Conservation (phyloP, 805 yeast species). For the Wickerhamomyces alni region DNA sequence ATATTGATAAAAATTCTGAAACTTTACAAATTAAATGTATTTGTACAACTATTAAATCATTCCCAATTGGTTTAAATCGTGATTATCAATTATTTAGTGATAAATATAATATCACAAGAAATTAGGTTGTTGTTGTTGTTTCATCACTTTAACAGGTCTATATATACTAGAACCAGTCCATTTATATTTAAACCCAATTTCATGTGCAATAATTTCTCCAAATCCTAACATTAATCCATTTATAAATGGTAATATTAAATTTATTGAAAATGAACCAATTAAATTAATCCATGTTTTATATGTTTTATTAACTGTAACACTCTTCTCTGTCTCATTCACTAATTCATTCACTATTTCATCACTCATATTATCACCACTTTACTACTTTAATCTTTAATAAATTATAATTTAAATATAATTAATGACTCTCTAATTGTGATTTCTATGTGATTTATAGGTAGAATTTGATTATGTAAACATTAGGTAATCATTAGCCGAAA, state of each 20-base stretch:
- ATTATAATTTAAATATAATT: no score
- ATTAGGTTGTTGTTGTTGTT: not conserved
- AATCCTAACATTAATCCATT: slow-evolving; percentile 95
- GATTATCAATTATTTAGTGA: slow-evolving; percentile 42
- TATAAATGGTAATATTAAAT: slow-evolving; percentile 77
- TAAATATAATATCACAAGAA: no score
- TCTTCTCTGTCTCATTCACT: not conserved
- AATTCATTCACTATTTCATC: not conserved
- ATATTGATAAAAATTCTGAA: slow-evolving; percentile 41
- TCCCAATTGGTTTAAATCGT: slow-evolving; percentile 54
- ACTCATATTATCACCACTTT: no score
- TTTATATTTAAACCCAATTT: slow-evolving; percentile 73
- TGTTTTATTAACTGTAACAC: not conserved
- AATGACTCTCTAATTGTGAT: no score
- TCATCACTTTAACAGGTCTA: slow-evolving; percentile 2
- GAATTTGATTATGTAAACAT: no score
- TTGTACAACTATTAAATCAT: slow-evolving; percentile 50
- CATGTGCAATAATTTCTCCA: slow-evolving; percentile 93
- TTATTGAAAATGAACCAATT: slow-evolving; percentile 47
- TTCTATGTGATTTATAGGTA: no score
- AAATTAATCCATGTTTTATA: slow-evolving; percentile 1
- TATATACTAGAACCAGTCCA: slow-evolving; percentile 67
- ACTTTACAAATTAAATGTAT: slow-evolving; percentile 42
- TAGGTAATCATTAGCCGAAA: no score
- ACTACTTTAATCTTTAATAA: no score